Evolutionary conservation across 768 basidiomycete genomes (phyloP).

Genomic region (Collybiopsis luxurians): DNA sequence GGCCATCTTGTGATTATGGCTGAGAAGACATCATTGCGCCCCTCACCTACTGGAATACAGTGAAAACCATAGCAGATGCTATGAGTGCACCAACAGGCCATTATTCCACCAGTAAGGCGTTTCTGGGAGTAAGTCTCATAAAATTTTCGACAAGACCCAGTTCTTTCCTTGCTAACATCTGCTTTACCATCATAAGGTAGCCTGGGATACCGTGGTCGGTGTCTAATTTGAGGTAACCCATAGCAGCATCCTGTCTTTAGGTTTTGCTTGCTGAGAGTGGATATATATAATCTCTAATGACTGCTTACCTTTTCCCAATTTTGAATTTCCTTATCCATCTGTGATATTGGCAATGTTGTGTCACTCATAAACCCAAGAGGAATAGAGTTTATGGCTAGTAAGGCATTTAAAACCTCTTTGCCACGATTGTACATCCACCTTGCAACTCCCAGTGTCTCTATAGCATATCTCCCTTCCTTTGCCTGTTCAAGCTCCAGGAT

Average conservation of each 20-base stretch:
- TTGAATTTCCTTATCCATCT: no score
- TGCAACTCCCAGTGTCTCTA: no score
- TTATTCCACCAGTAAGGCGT: slow-evolving; percentile 6
- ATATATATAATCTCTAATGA: no score
- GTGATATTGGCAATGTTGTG: no score
- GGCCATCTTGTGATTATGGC: slow-evolving; percentile 25
- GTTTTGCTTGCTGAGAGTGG: no score
- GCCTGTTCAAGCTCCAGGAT: no score
- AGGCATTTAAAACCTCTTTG: no score
- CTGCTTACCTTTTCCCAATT: slow-evolving; percentile 5
- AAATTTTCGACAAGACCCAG: slow-evolving; percentile 13
- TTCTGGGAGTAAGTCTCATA: slow-evolving; percentile 12
- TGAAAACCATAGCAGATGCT: slow-evolving; percentile 18
- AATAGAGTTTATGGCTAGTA: no score
- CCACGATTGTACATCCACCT: no score
- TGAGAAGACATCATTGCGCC: slow-evolving; percentile 24
- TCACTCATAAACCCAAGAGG: no score
- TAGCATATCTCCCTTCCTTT: no score
- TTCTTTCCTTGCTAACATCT: slow-evolving; percentile 11
- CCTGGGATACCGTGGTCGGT: slow-evolving; percentile 23
- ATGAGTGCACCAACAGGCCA: slow-evolving; percentile 8
- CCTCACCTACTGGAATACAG: slow-evolving; percentile 20
- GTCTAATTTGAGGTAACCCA: slow-evolving; percentile 25
- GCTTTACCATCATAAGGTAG: slow-evolving; percentile 19
- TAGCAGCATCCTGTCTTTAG: slow-evolving; percentile 29